These are phyloP conservation scores for Lachnellula suecica DNA, from an alignment of 2,329 filamentous ascomycete genomes.

Conservation along the genomic window DNA sequence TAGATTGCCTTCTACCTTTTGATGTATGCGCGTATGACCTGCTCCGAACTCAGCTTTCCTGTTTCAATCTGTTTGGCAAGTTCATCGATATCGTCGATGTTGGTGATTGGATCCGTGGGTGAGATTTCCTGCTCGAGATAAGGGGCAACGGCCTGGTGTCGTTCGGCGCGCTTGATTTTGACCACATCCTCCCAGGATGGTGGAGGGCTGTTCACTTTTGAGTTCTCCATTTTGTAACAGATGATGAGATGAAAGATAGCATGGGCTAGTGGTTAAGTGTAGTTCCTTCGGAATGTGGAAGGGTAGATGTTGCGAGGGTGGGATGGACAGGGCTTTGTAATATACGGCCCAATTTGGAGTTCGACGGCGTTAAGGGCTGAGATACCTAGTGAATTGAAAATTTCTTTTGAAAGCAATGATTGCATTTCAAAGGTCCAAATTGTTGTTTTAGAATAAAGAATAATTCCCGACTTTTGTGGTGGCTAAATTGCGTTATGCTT, in stretches of 20 bases:
- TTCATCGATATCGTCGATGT: conserved; percentile 6
- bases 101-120: conserved; percentile 5
- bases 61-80: background rate
- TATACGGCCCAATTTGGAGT: no score
- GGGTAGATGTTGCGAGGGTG: background rate
- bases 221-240: background rate
- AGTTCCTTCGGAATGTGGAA: background rate
- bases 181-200: conserved; percentile 1
- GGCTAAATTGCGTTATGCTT: no score
- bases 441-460: no score
- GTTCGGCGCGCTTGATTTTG: conserved; percentile 4
- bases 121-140: conserved; percentile 1
- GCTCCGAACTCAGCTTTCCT: background rate
- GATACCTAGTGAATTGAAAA: no score
- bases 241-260: background rate
- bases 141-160: conserved; percentile 1
- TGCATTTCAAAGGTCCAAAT: no score
- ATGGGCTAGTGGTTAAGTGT: background rate
- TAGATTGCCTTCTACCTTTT: conserved; percentile 3
- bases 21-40: background rate
- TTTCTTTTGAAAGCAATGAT: no score
- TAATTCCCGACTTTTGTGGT: no score
- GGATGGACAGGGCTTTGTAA: no score
- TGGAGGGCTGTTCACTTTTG: background rate
- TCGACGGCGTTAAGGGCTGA: no score